phyloP scores from a whole-genome alignment of 768 basidiomycete species.

The Amanita molliuscula region DNA sequence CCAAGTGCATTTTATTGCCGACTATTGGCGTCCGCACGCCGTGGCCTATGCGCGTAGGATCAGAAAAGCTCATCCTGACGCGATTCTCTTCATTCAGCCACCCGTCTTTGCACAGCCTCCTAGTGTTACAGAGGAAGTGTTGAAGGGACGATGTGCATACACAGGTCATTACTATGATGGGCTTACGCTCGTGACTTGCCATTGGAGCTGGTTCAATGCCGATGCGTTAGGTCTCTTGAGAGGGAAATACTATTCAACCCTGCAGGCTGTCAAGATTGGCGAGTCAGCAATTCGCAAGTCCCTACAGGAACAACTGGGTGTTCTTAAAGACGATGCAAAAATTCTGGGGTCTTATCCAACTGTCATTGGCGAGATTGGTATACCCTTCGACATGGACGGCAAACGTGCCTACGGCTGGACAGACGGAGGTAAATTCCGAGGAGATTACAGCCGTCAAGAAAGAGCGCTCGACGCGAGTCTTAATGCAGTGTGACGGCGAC shows the following conservation, averaged over 20 bases:
- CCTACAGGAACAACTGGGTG: slow-evolving; percentile 72
- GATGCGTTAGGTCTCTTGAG: slow-evolving; percentile 89
- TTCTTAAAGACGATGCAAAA: slow-evolving; percentile 63
- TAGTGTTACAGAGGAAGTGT: slow-evolving; percentile 36
- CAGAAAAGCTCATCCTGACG: slow-evolving; percentile 60
- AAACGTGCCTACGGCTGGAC: slow-evolving; percentile 79
- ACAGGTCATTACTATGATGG: slow-evolving; percentile 94
- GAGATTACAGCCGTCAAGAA: slow-evolving; percentile 71
- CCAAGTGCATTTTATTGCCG: slow-evolving; percentile 57
- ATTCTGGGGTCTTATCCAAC: slow-evolving; percentile 67
- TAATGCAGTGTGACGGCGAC: slow-evolving; percentile 65
- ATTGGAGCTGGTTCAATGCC: slow-evolving; percentile 94
- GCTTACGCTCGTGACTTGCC: slow-evolving; percentile 82
- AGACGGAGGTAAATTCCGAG: slow-evolving; percentile 52
- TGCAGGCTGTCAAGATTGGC: slow-evolving; percentile 77
- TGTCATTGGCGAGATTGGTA: slow-evolving; percentile 92
- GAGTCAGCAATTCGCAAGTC: slow-evolving; percentile 71
- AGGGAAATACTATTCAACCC: slow-evolving; percentile 59
- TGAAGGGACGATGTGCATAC: slow-evolving; percentile 60
- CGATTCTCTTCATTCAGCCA: slow-evolving; percentile 86
- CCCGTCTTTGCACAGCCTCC: slow-evolving; percentile 86
- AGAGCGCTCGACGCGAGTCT: slow-evolving; percentile 81
- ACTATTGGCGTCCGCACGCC: slow-evolving; percentile 77
- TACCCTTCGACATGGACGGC: slow-evolving; percentile 88
- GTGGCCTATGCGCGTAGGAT: slow-evolving; percentile 45